phyloP scores from a whole-genome alignment of 345 rosid genomes.

The Hibiscus trionum region DNA sequence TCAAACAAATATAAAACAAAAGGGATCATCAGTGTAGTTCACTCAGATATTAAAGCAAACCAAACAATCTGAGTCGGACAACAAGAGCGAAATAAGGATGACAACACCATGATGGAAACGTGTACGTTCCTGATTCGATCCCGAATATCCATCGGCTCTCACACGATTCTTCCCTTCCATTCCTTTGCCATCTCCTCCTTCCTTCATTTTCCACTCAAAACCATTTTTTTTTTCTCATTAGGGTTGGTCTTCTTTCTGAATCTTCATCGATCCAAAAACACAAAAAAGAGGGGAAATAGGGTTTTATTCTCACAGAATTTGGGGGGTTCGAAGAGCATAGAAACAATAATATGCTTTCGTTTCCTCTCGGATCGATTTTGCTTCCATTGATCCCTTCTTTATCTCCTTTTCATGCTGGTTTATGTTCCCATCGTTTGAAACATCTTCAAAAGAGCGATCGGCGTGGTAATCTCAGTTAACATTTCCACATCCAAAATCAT shows the following conservation, averaged over 20 bases:
- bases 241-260: constrained; percentile 2
- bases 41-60: too few relatives aligned
- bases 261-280: neutral
- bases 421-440: constrained; percentile 70
- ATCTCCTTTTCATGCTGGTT: constrained; percentile 51
- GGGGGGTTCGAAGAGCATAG: constrained; percentile 75
- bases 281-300: constrained; percentile 17
- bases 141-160: constrained; percentile 14
- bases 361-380: constrained; percentile 38
- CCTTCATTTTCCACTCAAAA: neutral
- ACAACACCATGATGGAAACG: constrained; percentile 13
- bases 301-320: constrained; percentile 4
- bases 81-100: too few relatives aligned
- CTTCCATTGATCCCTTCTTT: constrained; percentile 44
- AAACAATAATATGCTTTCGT: constrained; percentile 66
- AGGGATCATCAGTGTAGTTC: too few relatives aligned
- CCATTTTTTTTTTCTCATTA: neutral
- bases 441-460: constrained; percentile 83
- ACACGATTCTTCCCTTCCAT: neutral
- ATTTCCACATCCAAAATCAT: neutral
- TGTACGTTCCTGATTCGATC: constrained; percentile 28
- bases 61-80: too few relatives aligned
- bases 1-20: too few relatives aligned
- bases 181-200: neutral
- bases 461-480: constrained; percentile 98